Conservation (phyloP, 148 eudicot genomes). For the Tetragonia tetragonoides region DNA sequence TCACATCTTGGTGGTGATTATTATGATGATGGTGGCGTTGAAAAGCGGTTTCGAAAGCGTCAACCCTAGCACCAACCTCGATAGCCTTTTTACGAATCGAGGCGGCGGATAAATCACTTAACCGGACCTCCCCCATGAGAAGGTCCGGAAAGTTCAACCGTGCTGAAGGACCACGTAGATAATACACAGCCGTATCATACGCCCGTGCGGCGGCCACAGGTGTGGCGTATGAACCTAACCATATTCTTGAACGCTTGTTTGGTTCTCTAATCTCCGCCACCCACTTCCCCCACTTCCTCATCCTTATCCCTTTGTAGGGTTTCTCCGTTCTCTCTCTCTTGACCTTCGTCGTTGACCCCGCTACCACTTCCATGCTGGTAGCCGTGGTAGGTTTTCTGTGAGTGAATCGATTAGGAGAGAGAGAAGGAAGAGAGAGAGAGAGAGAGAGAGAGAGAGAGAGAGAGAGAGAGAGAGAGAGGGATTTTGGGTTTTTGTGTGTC, state of each 20-base stretch:
- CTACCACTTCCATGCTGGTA: constrained; percentile 3
- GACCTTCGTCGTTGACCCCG: constrained; percentile 35
- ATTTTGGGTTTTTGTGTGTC: constrained; percentile 3
- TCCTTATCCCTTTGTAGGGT: constrained; percentile 84
- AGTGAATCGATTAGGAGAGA: neutral
- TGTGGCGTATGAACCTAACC: constrained; percentile 82
- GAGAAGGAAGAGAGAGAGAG: neutral
- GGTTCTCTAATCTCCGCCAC: constrained; percentile 95
- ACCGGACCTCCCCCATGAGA: constrained; percentile 28
- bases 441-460: too few relatives aligned
- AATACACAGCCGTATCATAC: constrained; percentile 87
- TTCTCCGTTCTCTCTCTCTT: constrained; percentile 46
- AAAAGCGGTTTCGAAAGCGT: constrained; percentile 52
- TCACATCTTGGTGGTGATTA: neutral
- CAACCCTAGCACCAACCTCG: constrained; percentile 86
- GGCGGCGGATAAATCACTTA: constrained; percentile 50
- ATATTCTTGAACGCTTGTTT: constrained; percentile 81
- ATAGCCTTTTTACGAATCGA: constrained; percentile 70
- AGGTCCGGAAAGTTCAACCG: constrained; percentile 80
- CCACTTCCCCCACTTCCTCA: constrained; percentile 99
- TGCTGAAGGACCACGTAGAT: constrained; percentile 72
- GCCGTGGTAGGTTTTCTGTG: constrained; percentile 2
- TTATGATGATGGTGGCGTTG: constrained; percentile 8
- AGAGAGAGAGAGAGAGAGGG: neutral
- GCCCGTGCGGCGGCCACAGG: constrained; percentile 90